These are phyloP conservation scores for Hyparrhenia diplandra DNA, from an alignment of 176 grass and related monocot species.

Conservation along the genomic window DNA sequence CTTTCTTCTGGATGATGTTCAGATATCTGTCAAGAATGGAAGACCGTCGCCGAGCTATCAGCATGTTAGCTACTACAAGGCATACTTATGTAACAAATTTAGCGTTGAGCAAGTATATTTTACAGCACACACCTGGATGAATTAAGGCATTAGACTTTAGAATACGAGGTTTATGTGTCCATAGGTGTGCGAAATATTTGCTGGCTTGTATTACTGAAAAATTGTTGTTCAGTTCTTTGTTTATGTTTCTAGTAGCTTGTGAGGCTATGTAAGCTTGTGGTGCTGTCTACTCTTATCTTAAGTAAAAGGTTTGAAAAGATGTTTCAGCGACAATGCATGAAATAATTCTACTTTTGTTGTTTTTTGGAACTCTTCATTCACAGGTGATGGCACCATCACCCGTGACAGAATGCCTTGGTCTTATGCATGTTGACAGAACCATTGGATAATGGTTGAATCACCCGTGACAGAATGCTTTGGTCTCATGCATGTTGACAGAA, in stretches of 20 bases:
- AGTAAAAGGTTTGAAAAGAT: not conserved
- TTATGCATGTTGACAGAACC: too few relatives aligned
- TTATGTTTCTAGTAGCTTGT: not conserved
- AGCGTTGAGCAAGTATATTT: not conserved
- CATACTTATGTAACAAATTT: not conserved
- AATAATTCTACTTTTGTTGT: not conserved
- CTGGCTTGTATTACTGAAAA: not conserved
- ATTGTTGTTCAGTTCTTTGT: not conserved
- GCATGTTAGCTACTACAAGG: not conserved
- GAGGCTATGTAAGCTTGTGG: not conserved
- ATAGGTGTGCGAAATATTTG: not conserved
- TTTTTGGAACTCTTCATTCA: not conserved
- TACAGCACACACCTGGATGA: not conserved
- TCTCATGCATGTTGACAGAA: too few relatives aligned
- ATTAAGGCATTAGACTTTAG: not conserved
- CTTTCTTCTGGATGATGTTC: not conserved
- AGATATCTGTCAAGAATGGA: not conserved
- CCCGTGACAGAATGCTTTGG: too few relatives aligned
- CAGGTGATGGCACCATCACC: too few relatives aligned
- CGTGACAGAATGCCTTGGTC: too few relatives aligned
- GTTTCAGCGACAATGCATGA: not conserved
- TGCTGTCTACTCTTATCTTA: not conserved
- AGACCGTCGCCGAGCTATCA: not conserved
- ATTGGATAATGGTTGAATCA: too few relatives aligned
- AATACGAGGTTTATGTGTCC: not conserved